Base-by-base conservation (phyloP, 306 rosid species). In the Inga leiocalycina region DNA sequence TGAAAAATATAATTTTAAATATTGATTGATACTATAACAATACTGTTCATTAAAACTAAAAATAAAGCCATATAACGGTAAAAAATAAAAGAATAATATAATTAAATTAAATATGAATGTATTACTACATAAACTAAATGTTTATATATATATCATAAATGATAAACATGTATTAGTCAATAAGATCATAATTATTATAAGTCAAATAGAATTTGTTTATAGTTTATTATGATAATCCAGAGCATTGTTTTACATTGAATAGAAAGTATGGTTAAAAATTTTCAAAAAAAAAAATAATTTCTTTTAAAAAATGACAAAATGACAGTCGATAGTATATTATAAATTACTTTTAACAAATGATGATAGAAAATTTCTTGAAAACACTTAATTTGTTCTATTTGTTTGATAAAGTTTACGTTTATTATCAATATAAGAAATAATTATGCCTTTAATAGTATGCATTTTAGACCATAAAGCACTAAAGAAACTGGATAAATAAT, bases 241-340 rank as follows among this genome's bases (percentile, higher is more conserved):
- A n/a, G n/a, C n/a, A n/a, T n/a, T n/a, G n/a, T n/a, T n/a, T n/a
- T n/a, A n/a, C n/a, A n/a, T n/a, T n/a, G n/a, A n/a, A n/a, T n/a
- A n/a, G n/a, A n/a, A n/a, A n/a, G n/a, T n/a, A n/a, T n/a, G n/a
- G n/a, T n/a, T n/a, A n/a, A n/a, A n/a, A n/a, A n/a, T n/a, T n/a
- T n/a, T n/a, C n/a, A 27, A 27, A 54, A 54, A 17, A 2, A 17
- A 32, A 77, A 64, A 85, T 61, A 83, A 74, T 85, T 71, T 76
- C 56, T 92, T 32, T 10, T 0, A 3, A 27, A 27, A 2, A 56
- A 56, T 1, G 14, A 22, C 10, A 8, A 59, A 10, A 15, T 22
- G 66, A 59, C 22, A 59, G 66, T 22, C 34, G 0, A 22, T 59
- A 22, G 13, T 22, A 59, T 59, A 22, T 59, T 22, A 59, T 59